These are phyloP conservation scores for Cordyceps cateniannulata DNA, from an alignment of 2,329 filamentous ascomycete genomes.

Conservation along the genomic window DNA sequence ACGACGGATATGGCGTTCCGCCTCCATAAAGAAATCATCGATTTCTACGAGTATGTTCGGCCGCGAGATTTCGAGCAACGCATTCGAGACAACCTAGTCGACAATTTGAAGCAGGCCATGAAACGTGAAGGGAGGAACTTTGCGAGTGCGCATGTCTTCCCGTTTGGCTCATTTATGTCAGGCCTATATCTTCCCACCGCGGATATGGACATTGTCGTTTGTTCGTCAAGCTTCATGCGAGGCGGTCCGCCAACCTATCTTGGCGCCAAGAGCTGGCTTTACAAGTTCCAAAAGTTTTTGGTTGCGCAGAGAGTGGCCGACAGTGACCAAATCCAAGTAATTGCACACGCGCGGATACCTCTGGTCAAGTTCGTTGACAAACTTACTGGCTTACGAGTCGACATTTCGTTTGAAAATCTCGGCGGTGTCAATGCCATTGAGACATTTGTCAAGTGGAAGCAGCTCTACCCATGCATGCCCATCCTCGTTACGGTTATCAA, in stretches of 20 bases:
- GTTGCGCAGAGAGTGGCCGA: slow-evolving; percentile 49
- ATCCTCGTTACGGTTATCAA: slow-evolving; percentile 83
- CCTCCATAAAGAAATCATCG: slow-evolving; percentile 81
- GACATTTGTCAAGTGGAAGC: slow-evolving; percentile 77
- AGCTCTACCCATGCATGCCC: slow-evolving; percentile 75
- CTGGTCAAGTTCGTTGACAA: slow-evolving; percentile 86
- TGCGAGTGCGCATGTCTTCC: slow-evolving; percentile 55
- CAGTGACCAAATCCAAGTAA: slow-evolving; percentile 55
- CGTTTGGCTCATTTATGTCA: slow-evolving; percentile 93
- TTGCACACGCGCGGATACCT: slow-evolving; percentile 74
- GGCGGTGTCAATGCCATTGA: slow-evolving; percentile 73
- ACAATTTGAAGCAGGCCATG: slow-evolving; percentile 58
- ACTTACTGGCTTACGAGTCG: slow-evolving; percentile 72
- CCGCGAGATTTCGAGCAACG: slow-evolving; percentile 71
- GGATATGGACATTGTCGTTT: slow-evolving; percentile 89
- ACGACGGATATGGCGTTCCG: slow-evolving; percentile 52
- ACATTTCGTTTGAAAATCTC: slow-evolving; percentile 90
- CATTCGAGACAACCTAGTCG: slow-evolving; percentile 66
- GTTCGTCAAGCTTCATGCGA: slow-evolving; percentile 52
- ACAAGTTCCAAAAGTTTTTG: slow-evolving; percentile 57
- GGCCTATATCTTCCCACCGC: slow-evolving; percentile 65
- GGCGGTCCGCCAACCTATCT: slow-evolving; percentile 42
- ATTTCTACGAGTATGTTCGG: slow-evolving; percentile 80
- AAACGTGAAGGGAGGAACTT: slow-evolving; percentile 42
- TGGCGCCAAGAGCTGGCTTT: slow-evolving; percentile 50